Base-by-base conservation (phyloP, 192 early-diverging fungal genomes). In the Coemansia asiatica region DNA sequence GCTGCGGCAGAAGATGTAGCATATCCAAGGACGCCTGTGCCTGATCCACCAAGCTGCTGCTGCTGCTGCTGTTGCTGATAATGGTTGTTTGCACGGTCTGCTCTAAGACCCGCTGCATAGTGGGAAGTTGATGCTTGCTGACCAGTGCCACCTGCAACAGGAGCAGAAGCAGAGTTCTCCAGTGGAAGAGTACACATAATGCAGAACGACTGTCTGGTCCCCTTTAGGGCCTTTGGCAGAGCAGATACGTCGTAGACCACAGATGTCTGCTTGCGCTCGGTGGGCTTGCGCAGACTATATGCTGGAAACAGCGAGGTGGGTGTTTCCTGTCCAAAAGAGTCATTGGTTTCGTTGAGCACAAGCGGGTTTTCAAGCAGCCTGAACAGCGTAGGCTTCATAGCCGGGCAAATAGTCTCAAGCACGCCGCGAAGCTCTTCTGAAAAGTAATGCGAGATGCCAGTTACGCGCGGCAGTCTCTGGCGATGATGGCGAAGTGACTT, bases 191-290 rank as follows among this genome's bases (percentile, higher is more conserved):
- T 81, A 61, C 79, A 76, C 74, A 81, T 81, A 18, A 81, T 81
- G 27, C 73, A 81, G 70, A 76, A 81, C 47, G 79, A 81, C 64
- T 81, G 79, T 6, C 79, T 74, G 2, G 79, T 81, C 12, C 70
- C 79, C 67, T 69, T 81, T 31, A 81, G 67, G 3, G 69, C 79
- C 51, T 66, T 68, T 21, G 79, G 79, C 48, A 81, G 71, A 22
- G 66, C 64, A 0, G 79, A 72, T 1, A 81, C 60, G 48, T 81
- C 74, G 36, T 76, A 81, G 22, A 76, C 74, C 16, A 73, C 64
- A 18, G 57, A 54, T 1, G 60, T 51, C 13, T 68, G 48, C 19
- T 48, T 57, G 61, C 49, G 67, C 51, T 46, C 51, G 18, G 33
- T 28, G 19, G 63, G 40, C 36, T 60, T 65, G 40, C 74, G 66